Percentiles rank a stretch among this genome's conserved stretches.
phyloP scores from a whole-genome alignment of 139 green algal genomes.

The Yamagishiella unicocca region DNA sequence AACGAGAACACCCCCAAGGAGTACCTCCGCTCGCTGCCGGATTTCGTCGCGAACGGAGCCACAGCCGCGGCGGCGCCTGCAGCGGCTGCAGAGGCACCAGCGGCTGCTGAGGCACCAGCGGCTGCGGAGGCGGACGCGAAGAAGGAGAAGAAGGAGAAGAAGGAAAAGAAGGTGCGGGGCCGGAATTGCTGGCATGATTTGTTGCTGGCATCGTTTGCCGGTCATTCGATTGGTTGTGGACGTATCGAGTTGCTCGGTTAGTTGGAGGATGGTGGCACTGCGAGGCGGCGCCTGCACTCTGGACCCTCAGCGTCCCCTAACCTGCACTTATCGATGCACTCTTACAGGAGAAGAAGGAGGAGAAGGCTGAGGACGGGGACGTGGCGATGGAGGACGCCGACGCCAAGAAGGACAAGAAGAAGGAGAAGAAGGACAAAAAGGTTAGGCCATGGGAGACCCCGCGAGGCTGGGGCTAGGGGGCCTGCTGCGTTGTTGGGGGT shows the following conservation, averaged over 20 bases:
- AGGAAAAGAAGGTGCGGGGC: conserved; percentile 48
- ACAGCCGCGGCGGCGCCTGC: conserved; percentile 40
- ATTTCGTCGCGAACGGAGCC: conserved; percentile 51
- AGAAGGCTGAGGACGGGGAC: conserved; percentile 30
- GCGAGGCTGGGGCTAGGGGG: too few relatives aligned
- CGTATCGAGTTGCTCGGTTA: too few relatives aligned
- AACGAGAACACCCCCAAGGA: conserved; percentile 96
- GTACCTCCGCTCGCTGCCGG: conserved; percentile 86
- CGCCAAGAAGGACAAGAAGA: conserved; percentile 51
- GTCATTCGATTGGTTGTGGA: too few relatives aligned
- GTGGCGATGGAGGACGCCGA: conserved; percentile 17
- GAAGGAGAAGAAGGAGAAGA: conserved; percentile 69
- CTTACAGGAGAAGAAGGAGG: conserved; percentile 70
- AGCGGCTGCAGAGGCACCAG: not conserved
- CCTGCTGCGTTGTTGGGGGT: too few relatives aligned
- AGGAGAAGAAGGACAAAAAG: conserved; percentile 48
- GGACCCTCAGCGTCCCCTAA: too few relatives aligned
- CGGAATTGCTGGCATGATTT: too few relatives aligned
- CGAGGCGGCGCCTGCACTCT: too few relatives aligned
- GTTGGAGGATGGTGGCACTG: too few relatives aligned
- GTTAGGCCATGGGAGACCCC: too few relatives aligned
- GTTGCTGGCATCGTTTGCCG: too few relatives aligned
- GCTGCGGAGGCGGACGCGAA: conserved; percentile 51
- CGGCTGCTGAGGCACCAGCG: conserved; percentile 35
- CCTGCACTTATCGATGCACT: too few relatives aligned